Evolutionary conservation across 306 rosid genomes (phyloP).

Genomic region (Betula pendula): DNA sequence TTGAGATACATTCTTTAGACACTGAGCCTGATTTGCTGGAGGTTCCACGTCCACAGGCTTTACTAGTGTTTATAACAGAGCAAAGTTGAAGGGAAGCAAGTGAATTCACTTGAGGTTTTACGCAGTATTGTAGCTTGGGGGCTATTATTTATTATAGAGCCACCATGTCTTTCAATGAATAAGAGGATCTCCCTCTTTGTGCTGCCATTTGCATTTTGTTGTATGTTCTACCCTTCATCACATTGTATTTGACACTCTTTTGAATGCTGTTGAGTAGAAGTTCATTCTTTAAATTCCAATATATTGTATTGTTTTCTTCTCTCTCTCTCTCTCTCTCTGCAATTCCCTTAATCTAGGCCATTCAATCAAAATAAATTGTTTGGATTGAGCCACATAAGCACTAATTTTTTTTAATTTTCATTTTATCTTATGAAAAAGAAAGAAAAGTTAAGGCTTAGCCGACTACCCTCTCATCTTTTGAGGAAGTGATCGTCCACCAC

Average conservation of each 20-base stretch:
- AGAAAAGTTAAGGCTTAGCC: no score
- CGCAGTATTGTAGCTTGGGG: constrained; percentile 36
- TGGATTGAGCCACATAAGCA: no score
- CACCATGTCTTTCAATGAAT: constrained; percentile 37
- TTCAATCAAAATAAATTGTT: no score
- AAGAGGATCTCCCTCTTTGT: constrained; percentile 46
- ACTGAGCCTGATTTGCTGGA: constrained; percentile 32
- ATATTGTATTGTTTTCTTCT: constrained; percentile 2
- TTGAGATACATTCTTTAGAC: constrained; percentile 48
- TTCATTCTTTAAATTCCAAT: constrained; percentile 46
- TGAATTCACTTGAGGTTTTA: constrained; percentile 33
- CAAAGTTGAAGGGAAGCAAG: constrained; percentile 34
- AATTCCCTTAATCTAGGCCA: no score
- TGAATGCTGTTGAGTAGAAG: constrained; percentile 32
- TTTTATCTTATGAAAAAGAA: no score
- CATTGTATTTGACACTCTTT: constrained; percentile 22
- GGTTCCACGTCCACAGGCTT: constrained; percentile 29
- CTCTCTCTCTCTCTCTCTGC: background rate
- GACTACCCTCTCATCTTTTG: no score
- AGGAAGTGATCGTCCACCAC: no score
- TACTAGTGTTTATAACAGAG: constrained; percentile 39
- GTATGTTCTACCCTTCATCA: constrained; percentile 40
- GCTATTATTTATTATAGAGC: constrained; percentile 42
- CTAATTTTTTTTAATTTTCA: no score
- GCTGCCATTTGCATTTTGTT: constrained; percentile 42